phyloP scores from a whole-genome alignment of 2,329 filamentous ascomycete genomes.

The Apiospora sp. region DNA sequence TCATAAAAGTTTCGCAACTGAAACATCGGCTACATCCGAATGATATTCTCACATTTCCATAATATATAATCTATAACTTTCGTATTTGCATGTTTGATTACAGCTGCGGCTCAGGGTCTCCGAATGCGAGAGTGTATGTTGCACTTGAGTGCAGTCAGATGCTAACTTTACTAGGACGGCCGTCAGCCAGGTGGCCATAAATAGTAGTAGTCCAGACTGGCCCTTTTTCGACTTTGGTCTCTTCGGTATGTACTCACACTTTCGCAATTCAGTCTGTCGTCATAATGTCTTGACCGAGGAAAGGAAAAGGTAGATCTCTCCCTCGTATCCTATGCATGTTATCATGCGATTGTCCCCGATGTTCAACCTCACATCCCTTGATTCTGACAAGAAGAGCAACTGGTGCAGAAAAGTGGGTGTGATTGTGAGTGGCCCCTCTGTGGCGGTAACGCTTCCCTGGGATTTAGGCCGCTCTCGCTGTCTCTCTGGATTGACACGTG shows the following conservation, averaged over 20 bases:
- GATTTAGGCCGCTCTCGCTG: background rate
- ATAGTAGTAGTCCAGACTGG: background rate
- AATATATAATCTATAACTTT: too few relatives aligned
- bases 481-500: background rate
- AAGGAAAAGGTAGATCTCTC: too few relatives aligned
- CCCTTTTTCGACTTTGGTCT: background rate
- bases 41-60: too few relatives aligned
- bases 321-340: background rate
- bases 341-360: background rate
- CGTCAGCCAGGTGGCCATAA: constrained; percentile 18
- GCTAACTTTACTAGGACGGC: background rate
- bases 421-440: background rate
- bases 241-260: background rate
- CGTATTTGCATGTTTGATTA: too few relatives aligned
- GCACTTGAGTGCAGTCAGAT: background rate
- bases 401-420: constrained; percentile 4
- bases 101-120: background rate
- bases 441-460: background rate
- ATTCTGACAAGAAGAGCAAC: background rate
- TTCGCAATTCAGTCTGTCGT: background rate
- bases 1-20: too few relatives aligned
- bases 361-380: background rate
- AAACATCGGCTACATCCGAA: too few relatives aligned
- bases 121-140: background rate
- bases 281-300: background rate